Percentiles rank a stretch among this genome's conserved stretches.
phyloP scores from a whole-genome alignment of 306 rosid genomes.

The barrel medic (Medicago truncatula) region MtrunA17r5.0-ANR NC_053047.1:4307501-4308000 shows the following conservation, averaged over 20 bases:
- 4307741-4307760: background rate
- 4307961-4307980: background rate
- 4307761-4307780: background rate
- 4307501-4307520: background rate
- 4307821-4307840: background rate
- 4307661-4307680: background rate
- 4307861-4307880: background rate
- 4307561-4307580: background rate
- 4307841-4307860: background rate
- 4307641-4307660: background rate
- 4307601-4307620: background rate
- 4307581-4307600: background rate
- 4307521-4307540: background rate
- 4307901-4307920: background rate
- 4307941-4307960: conserved; percentile 1
- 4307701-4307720: no score
- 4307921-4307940: background rate
- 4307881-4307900: background rate
- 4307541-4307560: background rate
- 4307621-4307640: background rate
- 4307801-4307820: background rate
- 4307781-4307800: background rate
- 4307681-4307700: background rate
- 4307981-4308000: background rate
- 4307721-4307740: background rate